Percentiles rank a stretch among this genome's conserved stretches.
These are phyloP conservation scores for Stachybotrys chlorohalonatus DNA, from an alignment of 2,329 filamentous ascomycete species.

Conservation along the genomic window DNA sequence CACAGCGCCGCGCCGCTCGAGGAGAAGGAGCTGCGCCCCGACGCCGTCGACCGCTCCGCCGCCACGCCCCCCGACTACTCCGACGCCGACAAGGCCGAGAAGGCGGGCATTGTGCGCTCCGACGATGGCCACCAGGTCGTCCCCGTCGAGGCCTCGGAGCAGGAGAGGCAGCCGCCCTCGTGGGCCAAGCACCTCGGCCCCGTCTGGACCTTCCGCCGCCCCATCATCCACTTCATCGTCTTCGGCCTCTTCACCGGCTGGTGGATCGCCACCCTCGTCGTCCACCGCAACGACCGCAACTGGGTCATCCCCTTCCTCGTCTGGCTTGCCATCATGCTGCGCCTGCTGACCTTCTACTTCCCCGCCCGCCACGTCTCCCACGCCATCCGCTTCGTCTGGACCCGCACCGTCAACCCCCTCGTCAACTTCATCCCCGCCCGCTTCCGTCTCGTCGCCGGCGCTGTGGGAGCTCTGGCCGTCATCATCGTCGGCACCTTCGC, in stretches of 20 bases:
- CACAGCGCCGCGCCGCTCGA: conserved; percentile 29
- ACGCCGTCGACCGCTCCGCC: conserved; percentile 2
- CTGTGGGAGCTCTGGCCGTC: conserved; percentile 54
- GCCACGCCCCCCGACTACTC: conserved; percentile 27
- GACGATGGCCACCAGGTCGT: conserved; percentile 13
- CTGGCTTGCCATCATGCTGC: conserved; percentile 65
- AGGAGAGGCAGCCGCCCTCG: conserved; percentile 1
- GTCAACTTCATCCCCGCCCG: conserved; percentile 57
- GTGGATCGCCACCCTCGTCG: conserved; percentile 68
- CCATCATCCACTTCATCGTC: conserved; percentile 36
- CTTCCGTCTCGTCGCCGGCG: conserved; percentile 54
- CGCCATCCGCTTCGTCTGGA: conserved; percentile 61
- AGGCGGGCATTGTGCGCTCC: conserved; percentile 20
- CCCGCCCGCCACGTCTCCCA: conserved; percentile 57
- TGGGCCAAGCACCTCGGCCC: conserved; percentile 13
- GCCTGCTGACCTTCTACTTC: conserved; percentile 65
- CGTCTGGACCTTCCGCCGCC: conserved; percentile 35
- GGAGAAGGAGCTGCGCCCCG: conserved; percentile 1
- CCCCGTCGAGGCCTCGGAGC: conserved; percentile 10
- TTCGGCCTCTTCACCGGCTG: conserved; percentile 44
- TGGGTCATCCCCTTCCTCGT: conserved; percentile 82
- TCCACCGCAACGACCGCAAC: conserved; percentile 63
- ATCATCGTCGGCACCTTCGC: conserved; percentile 73
- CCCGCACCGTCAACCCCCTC: conserved; percentile 49
- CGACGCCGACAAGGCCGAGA: conserved; percentile 27